Percentiles rank a stretch among this genome's conserved stretches.
Conservation (phyloP, 202 grass and related monocot genomes). For the Setaria italica region DNA sequence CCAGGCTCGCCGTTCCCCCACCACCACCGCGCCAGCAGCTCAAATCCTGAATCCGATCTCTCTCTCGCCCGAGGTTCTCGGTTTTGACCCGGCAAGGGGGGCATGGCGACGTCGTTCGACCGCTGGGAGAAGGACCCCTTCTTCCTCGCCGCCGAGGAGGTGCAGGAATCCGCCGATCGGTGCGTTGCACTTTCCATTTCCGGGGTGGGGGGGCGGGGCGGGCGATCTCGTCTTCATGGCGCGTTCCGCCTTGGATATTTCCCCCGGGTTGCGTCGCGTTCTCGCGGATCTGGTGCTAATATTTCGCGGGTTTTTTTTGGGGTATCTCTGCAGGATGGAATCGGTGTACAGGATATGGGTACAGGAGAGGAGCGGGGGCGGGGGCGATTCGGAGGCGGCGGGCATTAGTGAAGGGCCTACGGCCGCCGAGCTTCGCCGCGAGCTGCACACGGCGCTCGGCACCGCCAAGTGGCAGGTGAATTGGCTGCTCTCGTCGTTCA, state of each 20-base stretch:
- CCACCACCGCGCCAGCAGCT: background rate
- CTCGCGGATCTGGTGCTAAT: slow-evolving; percentile 39
- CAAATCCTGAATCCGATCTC: background rate
- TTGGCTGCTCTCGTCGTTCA: background rate
- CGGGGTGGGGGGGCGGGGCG: background rate
- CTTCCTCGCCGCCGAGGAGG: slow-evolving; percentile 90
- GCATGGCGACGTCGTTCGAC: slow-evolving; percentile 87
- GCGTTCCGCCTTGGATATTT: background rate
- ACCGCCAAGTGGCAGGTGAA: slow-evolving; percentile 96
- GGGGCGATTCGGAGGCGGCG: background rate
- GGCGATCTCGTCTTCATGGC: background rate
- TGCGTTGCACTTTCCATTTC: slow-evolving; percentile 27
- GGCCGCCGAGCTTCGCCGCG: slow-evolving; percentile 53
- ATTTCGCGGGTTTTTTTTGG: background rate
- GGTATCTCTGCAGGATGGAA: slow-evolving; percentile 59
- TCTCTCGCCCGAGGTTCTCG: slow-evolving; percentile 20
- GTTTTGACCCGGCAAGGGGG: background rate
- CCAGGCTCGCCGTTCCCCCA: slow-evolving; percentile 24
- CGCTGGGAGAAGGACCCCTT: slow-evolving; percentile 99
- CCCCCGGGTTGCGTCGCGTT: background rate
- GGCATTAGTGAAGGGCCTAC: slow-evolving; percentile 22
- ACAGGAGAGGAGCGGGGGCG: slow-evolving; percentile 48
- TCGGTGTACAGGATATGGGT: slow-evolving; percentile 70
- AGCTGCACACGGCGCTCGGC: slow-evolving; percentile 73
- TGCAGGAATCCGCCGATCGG: slow-evolving; percentile 77